Base-by-base conservation (phyloP, 106 monocot species). In the Gastrodia elata region DNA sequence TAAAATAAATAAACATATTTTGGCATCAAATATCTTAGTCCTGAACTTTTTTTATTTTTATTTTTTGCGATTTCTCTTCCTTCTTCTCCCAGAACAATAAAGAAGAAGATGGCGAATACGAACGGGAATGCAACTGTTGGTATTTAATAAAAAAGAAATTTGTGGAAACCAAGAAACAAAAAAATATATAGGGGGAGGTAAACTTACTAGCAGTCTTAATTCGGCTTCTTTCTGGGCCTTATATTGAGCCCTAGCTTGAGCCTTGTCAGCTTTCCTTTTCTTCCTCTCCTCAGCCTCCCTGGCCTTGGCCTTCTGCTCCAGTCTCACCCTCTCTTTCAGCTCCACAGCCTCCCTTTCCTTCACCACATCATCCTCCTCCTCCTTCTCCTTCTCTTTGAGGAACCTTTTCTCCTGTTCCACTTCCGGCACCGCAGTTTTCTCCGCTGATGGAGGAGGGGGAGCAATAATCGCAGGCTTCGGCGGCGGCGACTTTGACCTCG, bases 281-380 rank as follows among this genome's bases (percentile, higher is more conserved):
- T 96, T 96, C 68, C 96, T 77, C 70, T 92, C 96, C 46, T 90
- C 92, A 39, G 90, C 95, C 40, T 96, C 92, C 77, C 81, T 96
- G 36, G 96, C 92, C 72, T 96, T 96, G 24, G 76, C 84, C 71
- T 78, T 92, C 59, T 96, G 96, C 73, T 96, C 95, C 82, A 89
- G 39, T 48, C 82, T 75, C 22, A 73, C 41, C 59, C 72, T 71
- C 65, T 92, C 95, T 77, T 86, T 96, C 61, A 85, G n/a, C 68
- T 90, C 85, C 4, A 74, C 72, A 5, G 81, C 89, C 56, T 39
- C 80, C 68, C 76, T 85, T 67, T 87, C 85, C 65, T 82, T 82
- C 69, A 82, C 80, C 39, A 92, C 26, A 49, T 89, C 83, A 36
- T 88, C 89, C 77, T 89, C 82, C 61, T 74, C 72, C 10, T 16